Evolutionary conservation across 1,284 basidiomycete genomes (phyloP), one percentile per base, ranked within the genome.

Genomic region (Hortiboletus rubellus): DNA sequence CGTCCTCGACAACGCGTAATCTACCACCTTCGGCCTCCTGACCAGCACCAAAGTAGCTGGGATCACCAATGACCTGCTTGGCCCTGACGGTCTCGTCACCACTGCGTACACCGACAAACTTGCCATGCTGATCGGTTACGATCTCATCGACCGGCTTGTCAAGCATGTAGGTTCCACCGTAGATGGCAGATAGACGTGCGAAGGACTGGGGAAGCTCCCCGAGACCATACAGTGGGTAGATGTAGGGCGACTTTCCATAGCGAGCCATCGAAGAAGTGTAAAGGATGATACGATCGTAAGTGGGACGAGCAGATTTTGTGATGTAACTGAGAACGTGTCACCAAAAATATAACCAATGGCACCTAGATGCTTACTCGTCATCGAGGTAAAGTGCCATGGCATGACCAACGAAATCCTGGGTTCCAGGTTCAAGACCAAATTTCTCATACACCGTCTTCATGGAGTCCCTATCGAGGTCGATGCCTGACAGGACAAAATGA

Each of bases 111-210:
- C 97, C 96, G 52, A 91, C 82, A 68, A 99, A 98, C 73, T 92
- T 93, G 70, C 97, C 97, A 59, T 89, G 85, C 10, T 77, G 70
- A 70, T 90, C 91, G 50, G 90, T 91, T 60, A 98, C 89, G 68
- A 99, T 94, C 73, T 93, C 86, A 63, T 98, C 89, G 66, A 98
- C 91, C 57, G 82, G 82, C 79, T 99, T 99, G 82, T 98, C 95
- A 57, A 99, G 89, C 97, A 99, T 99, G 80, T 99, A 99, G 17
- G 97, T 99, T 52, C 97, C 97, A 54, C 97, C 97, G 74, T 99
- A 98, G 73, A 99, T 98, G 66, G 97, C 97, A 63, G 92, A 96
- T 57, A 98, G 83, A 72, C 97, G 94, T 17, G 97, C 97, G 71
- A 99, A 99, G 3, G 96, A 94, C 74, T 99, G 97, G 22, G 97